phyloP scores from a whole-genome alignment of 768 basidiomycete genomes.

The Hygrocybe punicea region DNA sequence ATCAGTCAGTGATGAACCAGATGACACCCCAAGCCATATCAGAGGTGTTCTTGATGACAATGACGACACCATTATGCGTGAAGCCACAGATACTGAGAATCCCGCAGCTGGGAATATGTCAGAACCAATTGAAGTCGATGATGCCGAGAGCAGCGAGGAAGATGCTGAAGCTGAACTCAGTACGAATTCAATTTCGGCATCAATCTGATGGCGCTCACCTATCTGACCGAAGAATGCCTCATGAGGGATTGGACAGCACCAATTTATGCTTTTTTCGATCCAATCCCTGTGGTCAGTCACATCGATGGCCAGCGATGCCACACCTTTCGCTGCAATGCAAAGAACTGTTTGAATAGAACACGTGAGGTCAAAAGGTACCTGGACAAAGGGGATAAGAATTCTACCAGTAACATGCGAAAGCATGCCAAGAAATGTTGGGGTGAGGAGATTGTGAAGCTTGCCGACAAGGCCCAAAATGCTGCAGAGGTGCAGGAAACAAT shows the following conservation, averaged over 20 bases:
- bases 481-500: conserved; percentile 5
- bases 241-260: conserved; percentile 31
- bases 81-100: too few relatives aligned
- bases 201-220: too few relatives aligned
- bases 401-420: conserved; percentile 28
- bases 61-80: too few relatives aligned
- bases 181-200: too few relatives aligned
- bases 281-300: conserved; percentile 17
- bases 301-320: conserved; percentile 21
- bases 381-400: conserved; percentile 16
- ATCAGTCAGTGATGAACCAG: too few relatives aligned
- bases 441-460: conserved; percentile 14
- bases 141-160: too few relatives aligned
- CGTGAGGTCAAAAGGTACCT: conserved; percentile 18
- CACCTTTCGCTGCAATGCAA: conserved; percentile 26
- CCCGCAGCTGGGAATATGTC: too few relatives aligned
- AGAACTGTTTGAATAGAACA: conserved; percentile 16
- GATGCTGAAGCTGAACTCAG: too few relatives aligned
- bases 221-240: too few relatives aligned
- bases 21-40: too few relatives aligned
- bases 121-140: too few relatives aligned
- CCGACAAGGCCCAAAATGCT: conserved; percentile 2
- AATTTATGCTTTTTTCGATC: conserved; percentile 36
- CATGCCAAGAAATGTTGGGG: conserved; percentile 39
- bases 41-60: too few relatives aligned